These are phyloP conservation scores for Agapanthus africanus DNA, from an alignment of 106 monocot genomes.

Conservation along the genomic window DNA sequence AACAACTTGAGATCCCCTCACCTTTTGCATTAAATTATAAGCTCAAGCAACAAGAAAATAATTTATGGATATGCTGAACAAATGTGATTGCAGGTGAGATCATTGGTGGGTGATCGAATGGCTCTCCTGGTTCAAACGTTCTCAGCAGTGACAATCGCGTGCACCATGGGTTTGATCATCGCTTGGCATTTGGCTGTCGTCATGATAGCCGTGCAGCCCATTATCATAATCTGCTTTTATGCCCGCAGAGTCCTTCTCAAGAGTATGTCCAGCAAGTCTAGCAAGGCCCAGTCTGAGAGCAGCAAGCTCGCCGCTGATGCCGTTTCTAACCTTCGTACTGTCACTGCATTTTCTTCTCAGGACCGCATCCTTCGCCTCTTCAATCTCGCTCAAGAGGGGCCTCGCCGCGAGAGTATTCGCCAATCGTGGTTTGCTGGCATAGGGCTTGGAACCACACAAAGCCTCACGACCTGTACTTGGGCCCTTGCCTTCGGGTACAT, in stretches of 20 bases:
- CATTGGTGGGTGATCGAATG: slow-evolving; percentile 27
- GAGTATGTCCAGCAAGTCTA: slow-evolving; percentile 12
- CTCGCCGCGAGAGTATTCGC: slow-evolving; percentile 5
- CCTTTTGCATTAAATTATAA: too few species aligned
- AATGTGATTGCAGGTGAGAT: slow-evolving; percentile 28
- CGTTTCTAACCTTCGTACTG: slow-evolving; percentile 21
- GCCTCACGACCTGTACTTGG: slow-evolving; percentile 14
- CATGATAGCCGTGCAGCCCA: slow-evolving; percentile 25
- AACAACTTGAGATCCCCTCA: too few species aligned
- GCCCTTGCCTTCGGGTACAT: slow-evolving; percentile 24
- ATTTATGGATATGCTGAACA: too few species aligned
- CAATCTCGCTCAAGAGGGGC: slow-evolving; percentile 11
- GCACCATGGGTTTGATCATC: slow-evolving; percentile 17
- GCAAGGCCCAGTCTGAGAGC: slow-evolving; percentile 19
- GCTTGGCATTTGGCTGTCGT: slow-evolving; percentile 23
- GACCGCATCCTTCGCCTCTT: slow-evolving; percentile 17
- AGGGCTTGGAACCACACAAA: slow-evolving; percentile 10
- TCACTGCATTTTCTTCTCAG: slow-evolving; percentile 29
- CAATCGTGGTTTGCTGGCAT: slow-evolving; percentile 29
- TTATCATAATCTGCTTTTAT: slow-evolving; percentile 20
- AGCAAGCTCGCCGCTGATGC: slow-evolving; percentile 25
- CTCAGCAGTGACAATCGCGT: slow-evolving; percentile 14
- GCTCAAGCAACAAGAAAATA: too few species aligned
- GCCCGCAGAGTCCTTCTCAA: slow-evolving; percentile 11
- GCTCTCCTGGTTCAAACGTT: slow-evolving; percentile 18